Conservation (phyloP, 164 flowering plant genomes). For the Berberis thunbergii region DNA sequence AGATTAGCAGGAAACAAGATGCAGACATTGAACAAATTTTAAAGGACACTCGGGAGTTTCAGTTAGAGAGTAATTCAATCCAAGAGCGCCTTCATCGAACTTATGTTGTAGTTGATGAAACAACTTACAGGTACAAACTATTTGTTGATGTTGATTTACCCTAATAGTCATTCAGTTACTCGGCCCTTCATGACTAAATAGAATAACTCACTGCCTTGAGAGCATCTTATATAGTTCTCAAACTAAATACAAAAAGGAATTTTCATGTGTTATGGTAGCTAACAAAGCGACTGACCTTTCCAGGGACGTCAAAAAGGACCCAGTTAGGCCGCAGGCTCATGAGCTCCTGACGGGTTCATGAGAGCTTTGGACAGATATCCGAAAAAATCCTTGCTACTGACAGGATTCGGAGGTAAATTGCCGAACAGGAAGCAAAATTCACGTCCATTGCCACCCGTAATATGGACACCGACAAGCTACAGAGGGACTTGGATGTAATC, state of each 20-base stretch:
- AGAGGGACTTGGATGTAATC: conserved; percentile 63
- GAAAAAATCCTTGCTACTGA: conserved; percentile 62
- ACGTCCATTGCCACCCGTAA: conserved; percentile 36
- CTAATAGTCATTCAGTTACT: too few species aligned
- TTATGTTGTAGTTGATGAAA: conserved; percentile 64
- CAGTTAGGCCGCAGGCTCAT: conserved; percentile 57
- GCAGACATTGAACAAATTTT: conserved; percentile 63
- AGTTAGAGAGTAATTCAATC: conserved; percentile 65
- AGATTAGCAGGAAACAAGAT: conserved; percentile 80
- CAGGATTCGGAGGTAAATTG: conserved; percentile 46
- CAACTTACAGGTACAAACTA: conserved; percentile 46
- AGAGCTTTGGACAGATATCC: conserved; percentile 55
- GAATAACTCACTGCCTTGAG: too few species aligned
- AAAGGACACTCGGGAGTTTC: conserved; percentile 73
- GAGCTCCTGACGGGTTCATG: conserved; percentile 64
- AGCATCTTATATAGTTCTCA: too few species aligned
- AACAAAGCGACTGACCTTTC: conserved; percentile 3
- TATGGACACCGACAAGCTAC: conserved; percentile 39
- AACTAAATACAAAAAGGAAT: too few species aligned
- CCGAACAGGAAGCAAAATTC: conserved; percentile 65
- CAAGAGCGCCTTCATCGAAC: conserved; percentile 79
- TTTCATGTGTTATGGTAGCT: background rate
- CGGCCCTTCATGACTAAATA: too few species aligned
- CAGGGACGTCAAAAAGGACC: conserved; percentile 82
- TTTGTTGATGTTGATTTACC: background rate